Evolutionary conservation across 2,329 filamentous ascomycete species (phyloP).

Genomic region (Colletotrichum graminicola): DNA sequence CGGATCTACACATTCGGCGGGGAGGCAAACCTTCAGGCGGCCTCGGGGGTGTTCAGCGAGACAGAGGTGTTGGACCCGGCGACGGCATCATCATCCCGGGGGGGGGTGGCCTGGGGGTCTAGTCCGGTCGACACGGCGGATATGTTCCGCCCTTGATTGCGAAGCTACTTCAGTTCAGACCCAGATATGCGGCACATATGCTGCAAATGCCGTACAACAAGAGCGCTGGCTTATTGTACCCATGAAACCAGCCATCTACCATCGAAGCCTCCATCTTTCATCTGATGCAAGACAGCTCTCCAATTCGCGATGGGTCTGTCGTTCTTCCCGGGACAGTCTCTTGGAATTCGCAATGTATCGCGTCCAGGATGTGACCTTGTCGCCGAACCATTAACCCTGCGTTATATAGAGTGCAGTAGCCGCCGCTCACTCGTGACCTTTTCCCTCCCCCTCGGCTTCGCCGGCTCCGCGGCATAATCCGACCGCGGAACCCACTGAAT

Average conservation of each 20-base stretch:
- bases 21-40: conserved; percentile 45
- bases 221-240: not conserved
- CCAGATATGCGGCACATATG: not conserved
- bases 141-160: not conserved
- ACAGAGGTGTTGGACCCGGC: conserved; percentile 13
- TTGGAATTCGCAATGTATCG: too few species aligned
- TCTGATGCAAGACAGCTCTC: too few species aligned
- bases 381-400: not conserved
- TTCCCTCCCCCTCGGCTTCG: not conserved
- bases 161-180: too few species aligned
- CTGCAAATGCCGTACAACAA: not conserved
- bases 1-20: not conserved
- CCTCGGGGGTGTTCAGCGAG: not conserved
- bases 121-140: not conserved
- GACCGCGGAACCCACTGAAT: not conserved
- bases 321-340: not conserved
- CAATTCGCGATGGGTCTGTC: too few species aligned
- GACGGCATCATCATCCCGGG: conserved; percentile 51
- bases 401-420: not conserved
- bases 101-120: conserved; percentile 24
- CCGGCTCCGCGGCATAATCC: not conserved
- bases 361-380: not conserved
- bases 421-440: too few species aligned
- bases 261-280: too few species aligned
- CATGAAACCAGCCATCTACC: too few species aligned